These are phyloP conservation scores for Dendrobium nobile DNA, from an alignment of 106 monocot species.

Conservation along the genomic window DNA sequence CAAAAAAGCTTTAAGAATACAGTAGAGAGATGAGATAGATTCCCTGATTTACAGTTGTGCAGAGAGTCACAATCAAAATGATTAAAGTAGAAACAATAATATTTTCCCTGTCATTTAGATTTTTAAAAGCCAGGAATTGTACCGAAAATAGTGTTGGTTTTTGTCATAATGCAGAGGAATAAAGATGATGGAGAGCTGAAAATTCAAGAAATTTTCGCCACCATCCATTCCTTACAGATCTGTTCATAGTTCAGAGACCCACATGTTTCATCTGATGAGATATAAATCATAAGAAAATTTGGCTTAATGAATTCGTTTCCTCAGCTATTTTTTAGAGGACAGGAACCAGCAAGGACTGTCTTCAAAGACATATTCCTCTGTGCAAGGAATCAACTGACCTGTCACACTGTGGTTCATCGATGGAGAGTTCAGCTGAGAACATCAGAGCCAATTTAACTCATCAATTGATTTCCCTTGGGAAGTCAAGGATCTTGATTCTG, in stretches of 20 bases:
- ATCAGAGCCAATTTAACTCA: background rate
- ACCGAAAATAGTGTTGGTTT: background rate
- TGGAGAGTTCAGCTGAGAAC: background rate
- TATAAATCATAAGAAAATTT: background rate
- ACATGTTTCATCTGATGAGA: conserved; percentile 1
- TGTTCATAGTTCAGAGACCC: background rate
- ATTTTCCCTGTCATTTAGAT: background rate
- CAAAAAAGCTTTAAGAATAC: background rate
- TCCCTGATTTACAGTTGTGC: background rate
- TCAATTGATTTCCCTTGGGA: background rate
- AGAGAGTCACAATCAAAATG: background rate
- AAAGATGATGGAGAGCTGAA: background rate
- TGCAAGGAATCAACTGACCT: background rate
- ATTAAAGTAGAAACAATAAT: background rate
- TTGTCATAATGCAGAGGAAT: background rate
- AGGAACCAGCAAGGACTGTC: background rate
- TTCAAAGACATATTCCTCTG: background rate
- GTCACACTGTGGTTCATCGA: background rate
- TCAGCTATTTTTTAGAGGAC: background rate
- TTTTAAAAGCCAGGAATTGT: background rate
- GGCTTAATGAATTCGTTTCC: background rate
- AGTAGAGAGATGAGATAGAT: background rate
- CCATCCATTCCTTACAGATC: background rate
- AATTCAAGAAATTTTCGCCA: background rate
- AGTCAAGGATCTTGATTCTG: background rate